Evolutionary conservation across 2,329 filamentous ascomycete species (phyloP).

Genomic region (Aureobasidium subglaciale): DNA sequence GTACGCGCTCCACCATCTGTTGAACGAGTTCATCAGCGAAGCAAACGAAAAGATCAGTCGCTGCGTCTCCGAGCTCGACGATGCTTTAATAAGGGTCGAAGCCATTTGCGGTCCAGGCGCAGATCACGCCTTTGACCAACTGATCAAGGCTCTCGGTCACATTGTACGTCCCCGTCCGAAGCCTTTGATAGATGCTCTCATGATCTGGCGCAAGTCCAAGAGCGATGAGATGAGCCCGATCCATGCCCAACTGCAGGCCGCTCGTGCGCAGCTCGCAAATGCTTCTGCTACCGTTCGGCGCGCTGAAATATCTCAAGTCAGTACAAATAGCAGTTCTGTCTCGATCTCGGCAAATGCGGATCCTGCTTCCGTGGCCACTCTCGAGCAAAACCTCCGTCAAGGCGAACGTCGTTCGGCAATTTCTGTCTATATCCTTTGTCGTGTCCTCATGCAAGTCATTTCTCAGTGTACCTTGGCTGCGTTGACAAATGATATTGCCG

Average conservation of each 20-base stretch:
- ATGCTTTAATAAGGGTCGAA: slow-evolving; percentile 79
- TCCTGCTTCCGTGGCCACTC: slow-evolving; percentile 18
- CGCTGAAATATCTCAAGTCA: slow-evolving; percentile 13
- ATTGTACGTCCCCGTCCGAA: slow-evolving; percentile 93
- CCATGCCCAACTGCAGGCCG: slow-evolving; percentile 23
- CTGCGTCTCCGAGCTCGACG: slow-evolving; percentile 71
- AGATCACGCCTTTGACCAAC: slow-evolving; percentile 84
- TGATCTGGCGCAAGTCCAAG: slow-evolving; percentile 96
- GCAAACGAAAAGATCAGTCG: slow-evolving; percentile 95
- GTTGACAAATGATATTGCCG: slow-evolving; percentile 86
- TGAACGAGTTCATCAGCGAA: slow-evolving; percentile 92
- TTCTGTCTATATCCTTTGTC: slow-evolving; percentile 91
- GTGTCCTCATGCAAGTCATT: slow-evolving; percentile 90
- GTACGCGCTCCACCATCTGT: slow-evolving; percentile 92
- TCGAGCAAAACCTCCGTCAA: slow-evolving; percentile 25
- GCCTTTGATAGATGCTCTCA: slow-evolving; percentile 90
- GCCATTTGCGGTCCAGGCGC: slow-evolving; percentile 83
- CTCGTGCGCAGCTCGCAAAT: background rate
- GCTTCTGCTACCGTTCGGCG: slow-evolving; percentile 15
- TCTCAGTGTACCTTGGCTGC: slow-evolving; percentile 75
- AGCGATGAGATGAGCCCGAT: slow-evolving; percentile 64
- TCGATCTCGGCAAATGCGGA: slow-evolving; percentile 9
- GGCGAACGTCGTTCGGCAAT: slow-evolving; percentile 80
- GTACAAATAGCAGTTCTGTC: slow-evolving; percentile 16
- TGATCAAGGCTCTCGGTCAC: slow-evolving; percentile 86